A percentile compares a stretch with the other conserved stretches of the same genome.
These are phyloP conservation scores for Cyberlindnera saturnus DNA, from an alignment of 805 yeast genomes.

Conservation along the genomic window DNA sequence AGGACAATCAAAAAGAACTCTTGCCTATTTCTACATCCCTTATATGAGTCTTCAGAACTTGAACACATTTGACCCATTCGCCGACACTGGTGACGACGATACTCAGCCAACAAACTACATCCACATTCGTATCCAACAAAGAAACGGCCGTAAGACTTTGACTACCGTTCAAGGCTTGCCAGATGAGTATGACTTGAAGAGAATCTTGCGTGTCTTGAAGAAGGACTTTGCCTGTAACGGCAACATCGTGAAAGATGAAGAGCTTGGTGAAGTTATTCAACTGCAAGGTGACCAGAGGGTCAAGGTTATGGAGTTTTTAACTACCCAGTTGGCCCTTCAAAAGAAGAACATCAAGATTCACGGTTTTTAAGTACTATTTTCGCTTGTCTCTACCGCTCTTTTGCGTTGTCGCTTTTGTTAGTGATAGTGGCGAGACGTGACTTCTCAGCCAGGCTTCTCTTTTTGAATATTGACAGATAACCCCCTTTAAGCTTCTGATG, in stretches of 20 bases:
- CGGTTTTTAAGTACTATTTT: conserved; percentile 62
- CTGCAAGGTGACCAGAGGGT: conserved; percentile 98
- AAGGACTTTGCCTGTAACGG: conserved; percentile 99
- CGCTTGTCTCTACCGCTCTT: neutral
- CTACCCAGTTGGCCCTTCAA: conserved; percentile 78
- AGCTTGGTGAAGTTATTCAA: conserved; percentile 95
- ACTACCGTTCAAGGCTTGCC: conserved; percentile 99
- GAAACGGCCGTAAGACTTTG: conserved; percentile 98
- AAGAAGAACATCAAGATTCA: conserved; percentile 97
- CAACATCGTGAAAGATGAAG: conserved; percentile 93
- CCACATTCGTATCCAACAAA: conserved; percentile 98
- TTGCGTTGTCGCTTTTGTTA: too few relatives aligned
- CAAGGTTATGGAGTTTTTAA: conserved; percentile 89
- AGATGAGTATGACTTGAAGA: conserved; percentile 88
- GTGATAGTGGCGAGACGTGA: neutral
- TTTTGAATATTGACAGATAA: neutral
- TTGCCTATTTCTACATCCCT: neutral
- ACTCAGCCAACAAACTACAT: conserved; percentile 92
- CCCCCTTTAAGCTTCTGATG: too few relatives aligned
- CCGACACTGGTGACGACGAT: conserved; percentile 99
- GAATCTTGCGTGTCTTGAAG: conserved; percentile 87
- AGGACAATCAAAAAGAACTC: too few relatives aligned
- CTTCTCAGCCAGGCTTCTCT: neutral
- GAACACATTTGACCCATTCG: conserved; percentile 90
- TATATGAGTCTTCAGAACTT: conserved; percentile 84